Base-by-base conservation (phyloP, 2,329 filamentous ascomycete genomes). In the Phialophora verrucosa region DNA sequence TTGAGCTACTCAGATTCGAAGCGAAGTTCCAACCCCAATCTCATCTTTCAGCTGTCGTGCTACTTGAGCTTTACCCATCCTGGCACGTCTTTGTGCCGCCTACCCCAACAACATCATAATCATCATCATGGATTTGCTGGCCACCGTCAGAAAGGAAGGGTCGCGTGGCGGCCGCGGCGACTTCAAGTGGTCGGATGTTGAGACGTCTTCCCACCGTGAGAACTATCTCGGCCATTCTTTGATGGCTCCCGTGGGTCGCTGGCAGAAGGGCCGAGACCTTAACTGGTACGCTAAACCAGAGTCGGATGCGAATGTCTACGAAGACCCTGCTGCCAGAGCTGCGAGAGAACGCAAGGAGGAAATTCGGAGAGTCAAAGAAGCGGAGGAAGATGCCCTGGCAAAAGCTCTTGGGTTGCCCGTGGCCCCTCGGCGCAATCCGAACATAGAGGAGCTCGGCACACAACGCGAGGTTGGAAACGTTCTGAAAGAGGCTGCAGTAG, bases 101-200 rank as follows among this genome's bases (percentile, higher is more conserved):
- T 31, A 23, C 29, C 59, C 20, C 31, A 38, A 44, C 25, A 53
- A 17, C 49, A 12, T 49, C 53, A 32, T 29, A 8, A 32, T n/a
- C 27, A 11, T 38, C 29, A 79, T 29, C 64, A 97, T 99, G 95
- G 95, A 99, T 85, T 87, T 99, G 63, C 88, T 98, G 62, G 91
- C 93, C 66, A 92, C 91, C 50, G 90, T 99, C 69, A 92, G 93
- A 75, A 98, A 99, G 81, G 94, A 96, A 78, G 88, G 88, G 29
- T 62, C 20, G 68, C 86, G 95, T 72, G 95, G 95, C 75, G 95
- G 95, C 67, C 85, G 84, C 76, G 91, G 91, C 79, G 93, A 97
- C 78, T 99, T 99, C 83, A 93, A 90, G 80, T 98, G 95, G 95
- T 91, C 94, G 71, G 93, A 97, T 73, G 94, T 99, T 75, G 90